Base-by-base conservation (phyloP, 2,329 filamentous ascomycete genomes). In the Arthrinium phaeospermum region DNA sequence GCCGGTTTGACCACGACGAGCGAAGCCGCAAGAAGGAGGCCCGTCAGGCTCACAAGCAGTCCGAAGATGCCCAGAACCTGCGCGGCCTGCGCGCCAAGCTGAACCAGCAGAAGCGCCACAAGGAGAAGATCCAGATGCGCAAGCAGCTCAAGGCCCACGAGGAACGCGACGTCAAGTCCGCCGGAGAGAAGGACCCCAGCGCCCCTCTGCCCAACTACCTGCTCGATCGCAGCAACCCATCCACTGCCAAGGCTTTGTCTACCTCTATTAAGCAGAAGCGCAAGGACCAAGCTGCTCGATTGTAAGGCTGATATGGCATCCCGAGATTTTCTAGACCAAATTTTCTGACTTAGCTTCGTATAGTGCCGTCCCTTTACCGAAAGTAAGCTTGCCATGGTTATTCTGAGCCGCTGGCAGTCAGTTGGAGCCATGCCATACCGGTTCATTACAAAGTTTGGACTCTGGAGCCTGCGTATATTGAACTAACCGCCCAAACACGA, bases 41-140 rank as follows among this genome's bases (percentile, higher is more conserved):
- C 73, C 92, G 96, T 85, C 94, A 97, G 86, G 92, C 91, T 73
- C 96, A 99, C 88, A 92, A 95, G 85, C 91, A 91, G 72, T 96
- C 93, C 69, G 89, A 96, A 81, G 92, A 98, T 85, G 95, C 96
- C 34, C 96, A 98, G 87, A 98, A 96, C 83, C 89, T 98, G 80
- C 92, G 93, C 74, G 96, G 96, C 76, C 90, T 98, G 78, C 89
- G 94, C 75, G 96, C 96, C 77, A 99, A 99, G 88, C 87, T 97
- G 79, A 92, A 96, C 86, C 93, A 96, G 83, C 92, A 98, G 90
- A 94, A 95, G 88, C 91, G 96, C 37, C 94, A 95, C 86, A 93
- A 95, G 83, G 95, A 99, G 88, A 99, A 99, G 92, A 97, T 98
- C 82, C 94, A 97, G 89, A 95, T 98, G 93, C 93, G 93, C 85